Evolutionary conservation across 306 rosid species (phyloP).

Genomic region (Gillenia trifoliata): DNA sequence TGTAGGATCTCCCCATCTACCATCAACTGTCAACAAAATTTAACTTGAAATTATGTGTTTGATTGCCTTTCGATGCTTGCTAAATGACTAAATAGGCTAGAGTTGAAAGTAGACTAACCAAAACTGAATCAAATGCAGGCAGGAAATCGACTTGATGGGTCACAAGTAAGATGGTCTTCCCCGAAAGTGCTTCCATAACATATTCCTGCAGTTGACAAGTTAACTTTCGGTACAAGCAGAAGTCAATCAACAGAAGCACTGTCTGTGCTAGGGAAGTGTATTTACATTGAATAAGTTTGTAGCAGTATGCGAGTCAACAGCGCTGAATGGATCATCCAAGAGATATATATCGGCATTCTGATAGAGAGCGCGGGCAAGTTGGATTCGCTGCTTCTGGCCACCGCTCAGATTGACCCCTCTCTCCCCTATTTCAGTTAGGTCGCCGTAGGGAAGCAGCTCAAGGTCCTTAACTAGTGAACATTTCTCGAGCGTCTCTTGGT

Average conservation of each 20-base stretch:
- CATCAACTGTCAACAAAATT: conserved; percentile 51
- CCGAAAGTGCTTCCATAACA: conserved; percentile 69
- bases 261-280: neutral
- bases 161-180: conserved; percentile 78
- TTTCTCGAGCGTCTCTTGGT: conserved; percentile 62
- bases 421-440: conserved; percentile 86
- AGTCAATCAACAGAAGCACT: neutral
- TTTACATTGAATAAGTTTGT: conserved; percentile 71
- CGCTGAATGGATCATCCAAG: conserved; percentile 94
- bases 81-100: neutral
- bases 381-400: conserved; percentile 93
- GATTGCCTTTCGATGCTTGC: neutral
- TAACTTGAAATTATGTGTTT: conserved; percentile 4
- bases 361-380: conserved; percentile 87
- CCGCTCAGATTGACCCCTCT: conserved; percentile 97
- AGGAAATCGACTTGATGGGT: conserved; percentile 98
- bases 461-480: conserved; percentile 80
- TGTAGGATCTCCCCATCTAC: conserved; percentile 69
- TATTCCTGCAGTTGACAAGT: conserved; percentile 51
- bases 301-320: conserved; percentile 95
- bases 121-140: conserved; percentile 69
- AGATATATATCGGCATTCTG: conserved; percentile 88
- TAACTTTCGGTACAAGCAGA: conserved; percentile 10
- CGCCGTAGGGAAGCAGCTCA: conserved; percentile 68
- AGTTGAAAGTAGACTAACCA: conserved; percentile 48